Base-by-base conservation (phyloP, 257 asterid species). In the Penstemon newberryi region DNA sequence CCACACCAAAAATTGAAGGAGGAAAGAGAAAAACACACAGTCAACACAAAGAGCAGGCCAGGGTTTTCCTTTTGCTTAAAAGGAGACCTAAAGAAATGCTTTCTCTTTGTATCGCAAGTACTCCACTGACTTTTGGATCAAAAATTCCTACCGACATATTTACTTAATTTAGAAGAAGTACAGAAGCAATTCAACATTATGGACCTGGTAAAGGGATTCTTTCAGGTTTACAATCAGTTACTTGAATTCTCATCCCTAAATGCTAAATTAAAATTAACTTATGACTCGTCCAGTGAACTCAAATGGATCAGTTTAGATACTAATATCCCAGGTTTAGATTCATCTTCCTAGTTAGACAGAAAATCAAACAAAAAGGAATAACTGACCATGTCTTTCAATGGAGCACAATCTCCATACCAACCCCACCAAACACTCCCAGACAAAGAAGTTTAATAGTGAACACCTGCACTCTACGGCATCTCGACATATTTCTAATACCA, bases 111-210 rank as follows among this genome's bases (percentile, higher is more conserved):
- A 44, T 62, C 44, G 15, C n/a, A 70, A 42, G 9, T 64, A 60
- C 53, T 65, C 66, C 54, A 61, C 57, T 44, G 57, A 65, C 63
- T 61, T 18, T 5, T 9, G 15, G 19, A 64, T 44, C 66, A 74
- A 54, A 45, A 44, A 53, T 65, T 65, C 60, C 33, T 25, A 25
- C 33, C 33, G 33, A 25, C 33, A 25, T 25, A 25, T 25, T 25
- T 25, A 25, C 33, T 25, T 25, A 25, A 25, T 25, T 25, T 25
- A 41, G 60, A 74, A 73, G 9, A 38, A 56, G 44, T 37, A 45
- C 43, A 69, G 73, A 56, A 67, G 45, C 77, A 72, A 63, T 57
- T 43, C 13, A 39, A 59, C 40, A 39, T 43, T 64, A 63, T 56
- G 55, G 47, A 72, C 53, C 74, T 47, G 56, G 61, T 15, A n/a